Conservation (phyloP, 371 early-diverging fungal species). For the Syncephalis fuscata region DNA sequence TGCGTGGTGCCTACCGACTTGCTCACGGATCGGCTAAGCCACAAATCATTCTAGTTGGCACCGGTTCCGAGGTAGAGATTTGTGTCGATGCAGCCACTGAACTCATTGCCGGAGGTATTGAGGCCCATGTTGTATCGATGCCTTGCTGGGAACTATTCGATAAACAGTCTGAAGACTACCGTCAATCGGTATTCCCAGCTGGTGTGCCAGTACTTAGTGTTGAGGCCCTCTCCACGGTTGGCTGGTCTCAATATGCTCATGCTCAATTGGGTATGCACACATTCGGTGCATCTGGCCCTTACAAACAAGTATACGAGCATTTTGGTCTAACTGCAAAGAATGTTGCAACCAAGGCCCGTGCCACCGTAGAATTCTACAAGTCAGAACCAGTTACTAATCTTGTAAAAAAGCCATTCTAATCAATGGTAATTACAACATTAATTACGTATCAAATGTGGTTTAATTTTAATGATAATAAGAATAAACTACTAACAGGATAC, state of each 20-base stretch:
- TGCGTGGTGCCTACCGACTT: conserved; percentile 67
- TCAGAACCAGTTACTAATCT: background rate
- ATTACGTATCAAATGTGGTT: too few relatives aligned
- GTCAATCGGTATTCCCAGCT: conserved; percentile 57
- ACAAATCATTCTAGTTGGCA: conserved; percentile 66
- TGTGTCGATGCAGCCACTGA: conserved; percentile 69
- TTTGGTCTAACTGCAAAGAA: conserved; percentile 67
- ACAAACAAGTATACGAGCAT: conserved; percentile 57
- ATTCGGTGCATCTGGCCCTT: conserved; percentile 91
- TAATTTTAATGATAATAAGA: too few relatives aligned
- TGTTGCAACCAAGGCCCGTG: conserved; percentile 60
- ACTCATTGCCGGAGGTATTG: conserved; percentile 34
- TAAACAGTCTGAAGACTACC: conserved; percentile 77
- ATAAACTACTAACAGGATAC: too few relatives aligned
- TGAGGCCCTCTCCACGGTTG: conserved; percentile 89
- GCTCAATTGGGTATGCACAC: conserved; percentile 84
- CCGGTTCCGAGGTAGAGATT: conserved; percentile 93
- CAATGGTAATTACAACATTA: too few relatives aligned
- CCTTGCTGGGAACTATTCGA: conserved; percentile 93
- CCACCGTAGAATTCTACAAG: conserved; percentile 58
- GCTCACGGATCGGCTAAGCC: conserved; percentile 34
- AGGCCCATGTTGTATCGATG: conserved; percentile 87
- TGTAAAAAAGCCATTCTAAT: background rate
- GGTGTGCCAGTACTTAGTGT: conserved; percentile 75
- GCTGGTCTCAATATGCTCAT: conserved; percentile 92